phyloP scores from a whole-genome alignment of 108 stramenopile genomes.

The Pinguiococcus pyrenoidosus region DNA sequence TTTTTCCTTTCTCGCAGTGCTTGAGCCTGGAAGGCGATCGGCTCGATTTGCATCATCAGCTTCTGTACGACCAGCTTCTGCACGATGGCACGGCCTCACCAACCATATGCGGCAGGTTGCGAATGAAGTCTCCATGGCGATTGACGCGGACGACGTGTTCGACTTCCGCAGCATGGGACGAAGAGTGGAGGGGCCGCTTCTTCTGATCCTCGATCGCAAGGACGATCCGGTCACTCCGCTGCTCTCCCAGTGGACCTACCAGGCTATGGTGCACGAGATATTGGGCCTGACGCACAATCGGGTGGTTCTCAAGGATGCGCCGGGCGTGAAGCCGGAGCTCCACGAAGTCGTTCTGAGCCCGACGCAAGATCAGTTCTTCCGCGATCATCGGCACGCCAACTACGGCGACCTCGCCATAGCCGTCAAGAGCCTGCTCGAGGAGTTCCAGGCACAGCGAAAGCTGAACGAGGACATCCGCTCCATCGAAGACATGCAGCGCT shows the following conservation, averaged over 20 bases:
- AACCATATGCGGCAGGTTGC: conserved; percentile 64
- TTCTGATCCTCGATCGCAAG: conserved; percentile 84
- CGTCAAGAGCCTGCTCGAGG: conserved; percentile 76
- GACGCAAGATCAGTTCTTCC: conserved; percentile 84
- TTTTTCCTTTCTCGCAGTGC: too few species aligned
- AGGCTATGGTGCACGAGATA: conserved; percentile 99
- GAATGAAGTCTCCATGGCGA: conserved; percentile 52
- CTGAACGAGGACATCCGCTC: conserved; percentile 58
- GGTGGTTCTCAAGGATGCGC: conserved; percentile 68
- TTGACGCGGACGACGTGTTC: conserved; percentile 75
- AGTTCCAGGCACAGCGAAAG: conserved; percentile 77
- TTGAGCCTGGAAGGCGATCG: too few species aligned
- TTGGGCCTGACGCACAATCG: conserved; percentile 91
- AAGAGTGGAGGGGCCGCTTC: conserved; percentile 19
- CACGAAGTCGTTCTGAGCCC: conserved; percentile 88
- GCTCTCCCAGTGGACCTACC: conserved; percentile 96
- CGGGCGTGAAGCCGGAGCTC: conserved; percentile 76
- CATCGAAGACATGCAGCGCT: conserved; percentile 96
- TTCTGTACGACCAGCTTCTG: too few species aligned
- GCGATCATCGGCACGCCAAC: conserved; percentile 73
- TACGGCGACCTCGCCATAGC: conserved; percentile 93
- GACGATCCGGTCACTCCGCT: conserved; percentile 98
- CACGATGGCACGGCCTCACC: too few species aligned
- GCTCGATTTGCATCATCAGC: too few species aligned
- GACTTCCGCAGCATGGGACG: conserved; percentile 50